Conservation (phyloP, 257 asterid genomes). For the Solanum clarkiae region DNA sequence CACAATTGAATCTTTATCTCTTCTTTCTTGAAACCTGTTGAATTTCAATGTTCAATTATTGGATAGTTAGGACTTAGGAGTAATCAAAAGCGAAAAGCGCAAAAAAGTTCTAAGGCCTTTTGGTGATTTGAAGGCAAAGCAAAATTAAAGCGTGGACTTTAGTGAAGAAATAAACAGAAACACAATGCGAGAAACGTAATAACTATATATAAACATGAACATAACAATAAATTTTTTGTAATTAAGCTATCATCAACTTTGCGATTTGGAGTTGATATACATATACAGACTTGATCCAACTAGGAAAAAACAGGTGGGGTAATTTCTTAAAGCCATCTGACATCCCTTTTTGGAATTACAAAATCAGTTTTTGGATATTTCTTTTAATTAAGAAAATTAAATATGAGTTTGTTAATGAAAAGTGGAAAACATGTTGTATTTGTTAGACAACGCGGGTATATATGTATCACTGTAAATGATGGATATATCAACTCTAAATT, state of each 20-base stretch:
- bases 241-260: too few species aligned
- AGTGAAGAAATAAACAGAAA: not conserved
- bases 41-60: not conserved
- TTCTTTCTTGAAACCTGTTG: constrained; percentile 49
- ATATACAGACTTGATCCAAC: not conserved
- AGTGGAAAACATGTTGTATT: too few species aligned
- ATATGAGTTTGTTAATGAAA: too few species aligned
- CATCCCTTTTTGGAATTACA: not conserved
- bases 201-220: too few species aligned
- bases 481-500: too few species aligned
- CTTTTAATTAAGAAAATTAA: not conserved
- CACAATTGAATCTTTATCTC: constrained; percentile 44
- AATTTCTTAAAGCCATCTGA: not conserved
- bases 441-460: not conserved
- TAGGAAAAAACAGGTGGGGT: not conserved
- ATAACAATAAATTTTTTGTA: not conserved
- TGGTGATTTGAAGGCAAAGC: not conserved
- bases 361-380: too few species aligned
- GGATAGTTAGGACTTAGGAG: not conserved
- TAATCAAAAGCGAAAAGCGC: not conserved
- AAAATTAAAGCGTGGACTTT: not conserved
- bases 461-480: too few species aligned
- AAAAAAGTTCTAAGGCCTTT: not conserved
- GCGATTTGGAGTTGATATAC: too few species aligned
- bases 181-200: not conserved